Evolutionary conservation across 768 basidiomycete species (phyloP).

Genomic region (Auriscalpium microsporum): DNA sequence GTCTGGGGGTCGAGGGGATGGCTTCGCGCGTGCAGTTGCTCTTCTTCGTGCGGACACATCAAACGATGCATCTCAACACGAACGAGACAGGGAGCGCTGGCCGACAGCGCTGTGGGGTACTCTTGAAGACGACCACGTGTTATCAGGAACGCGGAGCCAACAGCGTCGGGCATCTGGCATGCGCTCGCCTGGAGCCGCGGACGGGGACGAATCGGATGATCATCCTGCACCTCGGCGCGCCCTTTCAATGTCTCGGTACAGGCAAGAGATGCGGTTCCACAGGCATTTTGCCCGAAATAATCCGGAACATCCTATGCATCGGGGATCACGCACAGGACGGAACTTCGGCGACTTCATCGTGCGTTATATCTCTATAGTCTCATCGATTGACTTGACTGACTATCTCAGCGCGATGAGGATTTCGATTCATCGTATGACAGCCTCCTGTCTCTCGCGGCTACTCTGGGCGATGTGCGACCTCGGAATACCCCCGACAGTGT

Average conservation of each 20-base stretch:
- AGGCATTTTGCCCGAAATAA: too few species aligned
- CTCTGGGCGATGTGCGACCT: constrained; percentile 63
- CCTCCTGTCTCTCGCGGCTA: constrained; percentile 46
- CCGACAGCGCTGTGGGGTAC: constrained; percentile 16
- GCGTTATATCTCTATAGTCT: constrained; percentile 15
- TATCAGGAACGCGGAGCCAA: background rate
- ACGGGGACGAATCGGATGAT: background rate
- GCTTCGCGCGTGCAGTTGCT: constrained; percentile 25
- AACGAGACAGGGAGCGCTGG: constrained; percentile 7
- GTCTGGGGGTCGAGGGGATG: constrained; percentile 15
- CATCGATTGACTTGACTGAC: background rate
- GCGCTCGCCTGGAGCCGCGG: too few species aligned
- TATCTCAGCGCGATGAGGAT: constrained; percentile 58
- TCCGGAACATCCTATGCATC: too few species aligned
- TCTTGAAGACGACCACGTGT: constrained; percentile 3
- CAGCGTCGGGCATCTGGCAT: too few species aligned
- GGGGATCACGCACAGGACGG: constrained; percentile 2
- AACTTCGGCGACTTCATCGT: constrained; percentile 44
- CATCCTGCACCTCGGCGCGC: background rate
- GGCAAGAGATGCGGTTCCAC: too few species aligned
- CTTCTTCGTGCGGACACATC: constrained; percentile 26
- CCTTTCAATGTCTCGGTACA: background rate
- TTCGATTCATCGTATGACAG: constrained; percentile 72
- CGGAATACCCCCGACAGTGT: constrained; percentile 55
- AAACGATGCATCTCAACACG: constrained; percentile 18